These are phyloP conservation scores for Penicillium sp. DNA, from an alignment of 2,329 filamentous ascomycete species.

Conservation along the genomic window DNA sequence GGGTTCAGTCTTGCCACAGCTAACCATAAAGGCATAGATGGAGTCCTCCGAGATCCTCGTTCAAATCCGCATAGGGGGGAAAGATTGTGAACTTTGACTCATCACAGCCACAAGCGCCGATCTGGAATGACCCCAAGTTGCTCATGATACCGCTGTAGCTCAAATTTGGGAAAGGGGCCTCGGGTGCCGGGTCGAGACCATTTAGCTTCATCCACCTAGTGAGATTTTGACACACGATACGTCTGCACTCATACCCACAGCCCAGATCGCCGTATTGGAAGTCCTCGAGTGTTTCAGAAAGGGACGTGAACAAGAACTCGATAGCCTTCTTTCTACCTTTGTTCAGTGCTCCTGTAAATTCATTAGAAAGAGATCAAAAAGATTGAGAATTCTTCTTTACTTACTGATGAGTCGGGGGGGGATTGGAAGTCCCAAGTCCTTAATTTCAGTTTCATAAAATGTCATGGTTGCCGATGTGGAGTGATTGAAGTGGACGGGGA, in stretches of 20 bases:
- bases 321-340: constrained; percentile 14
- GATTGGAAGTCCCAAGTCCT: constrained; percentile 20
- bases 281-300: constrained; percentile 11
- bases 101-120: too few relatives aligned
- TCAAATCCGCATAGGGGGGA: too few relatives aligned
- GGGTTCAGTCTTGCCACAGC: too few relatives aligned
- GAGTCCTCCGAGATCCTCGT: too few relatives aligned
- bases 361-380: constrained; percentile 10
- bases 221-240: constrained; percentile 26
- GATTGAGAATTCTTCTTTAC: not conserved
- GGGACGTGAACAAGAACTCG: not conserved
- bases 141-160: not conserved
- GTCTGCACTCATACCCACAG: constrained; percentile 24
- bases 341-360: constrained; percentile 16
- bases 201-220: constrained; percentile 9
- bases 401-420: constrained; percentile 17
- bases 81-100: too few relatives aligned
- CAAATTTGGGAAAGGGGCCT: constrained; percentile 13
- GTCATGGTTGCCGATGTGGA: constrained; percentile 20
- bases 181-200: constrained; percentile 11
- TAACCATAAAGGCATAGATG: too few relatives aligned
- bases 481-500: constrained; percentile 11
- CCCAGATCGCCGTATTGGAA: constrained; percentile 12
- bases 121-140: too few relatives aligned
- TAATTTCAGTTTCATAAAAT: constrained; percentile 9